These are phyloP conservation scores for Hirschfeldia incana DNA, from an alignment of 345 rosid species.

Conservation along the genomic window DNA sequence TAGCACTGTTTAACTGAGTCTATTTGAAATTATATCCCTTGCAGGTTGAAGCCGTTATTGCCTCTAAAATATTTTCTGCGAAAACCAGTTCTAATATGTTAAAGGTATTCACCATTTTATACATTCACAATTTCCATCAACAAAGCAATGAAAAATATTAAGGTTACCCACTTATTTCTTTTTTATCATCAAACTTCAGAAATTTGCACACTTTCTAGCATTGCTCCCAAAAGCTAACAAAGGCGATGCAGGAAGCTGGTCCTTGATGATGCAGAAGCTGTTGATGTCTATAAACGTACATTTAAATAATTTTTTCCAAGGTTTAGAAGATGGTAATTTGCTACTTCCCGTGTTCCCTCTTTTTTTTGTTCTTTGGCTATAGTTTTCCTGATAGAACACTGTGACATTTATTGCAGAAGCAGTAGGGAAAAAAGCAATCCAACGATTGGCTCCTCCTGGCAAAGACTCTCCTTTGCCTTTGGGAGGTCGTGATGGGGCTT, in stretches of 20 bases:
- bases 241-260: conserved; percentile 84
- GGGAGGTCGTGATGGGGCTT: conserved; percentile 54
- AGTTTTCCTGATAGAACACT: conserved; percentile 11
- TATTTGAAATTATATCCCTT: conserved; percentile 17
- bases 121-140: neutral
- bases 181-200: conserved; percentile 50
- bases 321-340: conserved; percentile 77
- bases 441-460: conserved; percentile 69
- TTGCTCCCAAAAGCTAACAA: conserved; percentile 77
- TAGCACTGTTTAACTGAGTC: neutral
- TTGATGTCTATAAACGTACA: conserved; percentile 55
- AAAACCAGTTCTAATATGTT: conserved; percentile 55
- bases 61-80: conserved; percentile 61
- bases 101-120: conserved; percentile 49
- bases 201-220: conserved; percentile 71
- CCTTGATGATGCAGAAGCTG: conserved; percentile 67
- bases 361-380: neutral
- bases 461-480: conserved; percentile 63
- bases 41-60: conserved; percentile 74
- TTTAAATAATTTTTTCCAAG: conserved; percentile 71
- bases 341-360: neutral
- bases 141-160: conserved; percentile 18
- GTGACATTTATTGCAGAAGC: conserved; percentile 50
- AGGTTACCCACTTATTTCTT: neutral
- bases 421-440: conserved; percentile 57